Percentiles rank a stretch among this genome's conserved stretches.
Evolutionary conservation across 2,329 filamentous ascomycete species (phyloP).

Genomic region (Neonectria faginata): DNA sequence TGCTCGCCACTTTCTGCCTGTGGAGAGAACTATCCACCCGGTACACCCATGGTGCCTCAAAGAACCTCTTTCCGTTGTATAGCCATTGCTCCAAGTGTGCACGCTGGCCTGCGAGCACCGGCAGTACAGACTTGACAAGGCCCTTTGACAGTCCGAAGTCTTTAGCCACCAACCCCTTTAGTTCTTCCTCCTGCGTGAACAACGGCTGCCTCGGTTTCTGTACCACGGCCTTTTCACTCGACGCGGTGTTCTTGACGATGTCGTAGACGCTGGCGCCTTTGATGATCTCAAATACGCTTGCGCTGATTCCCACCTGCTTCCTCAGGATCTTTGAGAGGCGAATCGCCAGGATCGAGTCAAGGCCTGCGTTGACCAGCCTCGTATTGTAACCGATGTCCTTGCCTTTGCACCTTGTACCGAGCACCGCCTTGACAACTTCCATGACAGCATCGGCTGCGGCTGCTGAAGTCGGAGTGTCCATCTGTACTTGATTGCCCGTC

Average conservation of each 20-base stretch:
- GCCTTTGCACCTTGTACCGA: constrained; percentile 25
- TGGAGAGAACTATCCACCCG: constrained; percentile 32
- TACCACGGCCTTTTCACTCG: not conserved
- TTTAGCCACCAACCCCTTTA: not conserved
- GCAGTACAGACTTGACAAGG: constrained; percentile 32
- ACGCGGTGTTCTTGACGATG: not conserved
- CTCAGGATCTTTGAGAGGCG: constrained; percentile 36
- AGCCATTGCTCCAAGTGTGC: constrained; percentile 38
- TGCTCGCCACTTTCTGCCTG: constrained; percentile 7
- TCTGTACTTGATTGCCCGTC: not conserved
- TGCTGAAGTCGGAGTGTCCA: not conserved
- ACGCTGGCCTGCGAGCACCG: constrained; percentile 38
- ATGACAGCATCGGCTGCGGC: not conserved
- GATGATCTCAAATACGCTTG: constrained; percentile 32
- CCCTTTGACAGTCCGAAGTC: constrained; percentile 9
- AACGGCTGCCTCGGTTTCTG: not conserved
- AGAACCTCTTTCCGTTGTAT: constrained; percentile 42
- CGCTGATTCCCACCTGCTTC: constrained; percentile 32
- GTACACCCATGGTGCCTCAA: constrained; percentile 44
- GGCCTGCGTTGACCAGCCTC: constrained; percentile 37
- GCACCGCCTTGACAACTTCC: constrained; percentile 26
- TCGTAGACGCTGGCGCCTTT: not conserved
- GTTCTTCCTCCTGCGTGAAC: not conserved
- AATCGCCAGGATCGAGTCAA: constrained; percentile 43
- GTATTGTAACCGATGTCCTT: constrained; percentile 32